Percentiles rank a stretch among this genome's conserved stretches.
These are phyloP conservation scores for Trichoderma afroharzianum DNA, from an alignment of 2,329 filamentous ascomycete species.

Conservation along the genomic window DNA sequence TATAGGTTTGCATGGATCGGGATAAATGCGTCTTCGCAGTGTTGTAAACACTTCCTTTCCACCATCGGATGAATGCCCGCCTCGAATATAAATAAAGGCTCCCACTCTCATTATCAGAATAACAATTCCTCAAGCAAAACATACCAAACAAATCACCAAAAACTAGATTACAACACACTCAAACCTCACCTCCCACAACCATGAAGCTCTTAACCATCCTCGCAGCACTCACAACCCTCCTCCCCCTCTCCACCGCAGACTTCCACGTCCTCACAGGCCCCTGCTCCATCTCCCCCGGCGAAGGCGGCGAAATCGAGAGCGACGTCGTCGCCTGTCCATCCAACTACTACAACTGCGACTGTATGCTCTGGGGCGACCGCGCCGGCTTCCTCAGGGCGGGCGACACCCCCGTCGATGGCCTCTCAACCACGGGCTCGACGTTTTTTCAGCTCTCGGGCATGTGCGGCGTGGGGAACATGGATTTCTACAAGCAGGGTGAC, in stretches of 20 bases:
- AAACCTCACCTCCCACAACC: not conserved
- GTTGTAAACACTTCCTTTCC: not conserved
- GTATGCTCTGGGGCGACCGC: not conserved
- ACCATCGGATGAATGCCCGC: not conserved
- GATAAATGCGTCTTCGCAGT: not conserved
- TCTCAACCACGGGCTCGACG: not conserved
- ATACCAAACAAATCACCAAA: not conserved
- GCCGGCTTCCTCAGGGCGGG: not conserved
- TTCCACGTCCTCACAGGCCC: constrained; percentile 1
- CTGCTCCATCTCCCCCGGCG: not conserved
- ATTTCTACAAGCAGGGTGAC: not conserved
- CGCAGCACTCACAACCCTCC: not conserved
- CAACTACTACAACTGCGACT: not conserved
- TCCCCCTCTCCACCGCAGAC: not conserved
- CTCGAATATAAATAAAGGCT: not conserved
- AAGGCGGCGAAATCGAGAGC: not conserved
- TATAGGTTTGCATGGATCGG: not conserved
- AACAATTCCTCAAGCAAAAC: not conserved
- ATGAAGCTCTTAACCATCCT: not conserved
- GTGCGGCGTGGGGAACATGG: not conserved
- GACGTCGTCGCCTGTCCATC: not conserved
- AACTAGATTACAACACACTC: not conserved
- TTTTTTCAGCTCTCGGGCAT: not conserved
- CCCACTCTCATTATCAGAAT: not conserved
- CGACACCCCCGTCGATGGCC: not conserved